These are phyloP conservation scores for Tylopilus sp. DNA, from an alignment of 768 basidiomycete species.

Conservation along the genomic window DNA sequence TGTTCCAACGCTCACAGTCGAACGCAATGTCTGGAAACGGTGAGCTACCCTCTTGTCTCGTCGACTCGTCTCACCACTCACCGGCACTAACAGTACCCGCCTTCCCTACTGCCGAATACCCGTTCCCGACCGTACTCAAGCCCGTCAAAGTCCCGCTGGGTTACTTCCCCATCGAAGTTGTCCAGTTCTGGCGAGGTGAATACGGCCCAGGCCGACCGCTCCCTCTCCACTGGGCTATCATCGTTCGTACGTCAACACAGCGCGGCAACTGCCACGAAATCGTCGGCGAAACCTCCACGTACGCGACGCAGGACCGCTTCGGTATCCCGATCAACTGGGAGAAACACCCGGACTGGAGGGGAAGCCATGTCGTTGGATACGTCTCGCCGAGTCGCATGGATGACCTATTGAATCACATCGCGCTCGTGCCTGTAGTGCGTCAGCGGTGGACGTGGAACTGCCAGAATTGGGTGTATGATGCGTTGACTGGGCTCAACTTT, in stretches of 20 bases:
- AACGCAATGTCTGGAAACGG: conserved; percentile 1
- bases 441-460: conserved; percentile 23
- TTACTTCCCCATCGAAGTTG: conserved; percentile 22
- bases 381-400: conserved; percentile 11
- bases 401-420: conserved; percentile 12
- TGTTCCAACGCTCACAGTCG: not conserved
- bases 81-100: not conserved
- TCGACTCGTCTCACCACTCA: not conserved
- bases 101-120: not conserved
- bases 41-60: not conserved
- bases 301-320: conserved; percentile 9
- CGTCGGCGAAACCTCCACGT: conserved; percentile 20
- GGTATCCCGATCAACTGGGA: conserved; percentile 2
- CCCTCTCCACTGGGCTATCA: conserved; percentile 27
- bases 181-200: conserved; percentile 29
- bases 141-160: conserved; percentile 18
- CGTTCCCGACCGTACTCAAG: conserved; percentile 12
- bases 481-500: conserved; percentile 11
- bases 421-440: conserved; percentile 12
- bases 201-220: conserved; percentile 1
- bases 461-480: conserved; percentile 29
- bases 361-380: conserved; percentile 18
- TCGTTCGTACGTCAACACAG: conserved; percentile 17
- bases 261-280: conserved; percentile 26
- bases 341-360: conserved; percentile 20